These are phyloP conservation scores for Lodderomyces elongisporus DNA, from an alignment of 1,139 yeast genomes.

Conservation along the genomic window DNA sequence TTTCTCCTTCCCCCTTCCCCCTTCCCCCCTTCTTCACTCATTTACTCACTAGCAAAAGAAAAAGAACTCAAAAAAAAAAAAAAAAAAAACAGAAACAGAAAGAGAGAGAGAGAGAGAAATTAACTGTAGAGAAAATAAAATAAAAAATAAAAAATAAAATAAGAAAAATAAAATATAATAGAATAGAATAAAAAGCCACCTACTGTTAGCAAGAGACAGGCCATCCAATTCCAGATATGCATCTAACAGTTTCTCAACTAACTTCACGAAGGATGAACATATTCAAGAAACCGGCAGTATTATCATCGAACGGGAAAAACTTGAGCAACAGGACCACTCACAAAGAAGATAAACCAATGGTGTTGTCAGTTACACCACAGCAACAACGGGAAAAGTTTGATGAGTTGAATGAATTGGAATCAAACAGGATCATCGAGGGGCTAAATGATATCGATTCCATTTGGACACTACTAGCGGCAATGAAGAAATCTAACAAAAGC, in stretches of 20 bases:
- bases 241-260: not conserved
- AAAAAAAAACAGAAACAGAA: no score
- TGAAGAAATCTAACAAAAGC: conserved; percentile 13
- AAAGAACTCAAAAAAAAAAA: no score
- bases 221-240: no score
- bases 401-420: conserved; percentile 15
- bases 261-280: conserved; percentile 9
- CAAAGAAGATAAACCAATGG: conserved; percentile 2
- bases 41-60: no score
- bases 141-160: no score
- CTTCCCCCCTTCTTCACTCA: no score
- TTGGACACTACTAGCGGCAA: conserved; percentile 24
- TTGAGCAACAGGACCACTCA: not conserved
- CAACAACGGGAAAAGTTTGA: conserved; percentile 14
- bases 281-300: conserved; percentile 8
- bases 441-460: conserved; percentile 13
- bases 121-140: no score
- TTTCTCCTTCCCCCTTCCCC: no score
- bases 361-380: conserved; percentile 5
- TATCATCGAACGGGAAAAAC: not conserved
- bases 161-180: no score
- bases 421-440: conserved; percentile 17
- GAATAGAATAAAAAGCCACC: no score
- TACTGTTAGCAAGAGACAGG: no score
- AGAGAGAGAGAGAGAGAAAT: no score